A percentile compares a stretch with the other conserved stretches of the same genome.
These are phyloP conservation scores for Kodamaea jinghongensis DNA, from an alignment of 805 yeast genomes.

Conservation along the genomic window DNA sequence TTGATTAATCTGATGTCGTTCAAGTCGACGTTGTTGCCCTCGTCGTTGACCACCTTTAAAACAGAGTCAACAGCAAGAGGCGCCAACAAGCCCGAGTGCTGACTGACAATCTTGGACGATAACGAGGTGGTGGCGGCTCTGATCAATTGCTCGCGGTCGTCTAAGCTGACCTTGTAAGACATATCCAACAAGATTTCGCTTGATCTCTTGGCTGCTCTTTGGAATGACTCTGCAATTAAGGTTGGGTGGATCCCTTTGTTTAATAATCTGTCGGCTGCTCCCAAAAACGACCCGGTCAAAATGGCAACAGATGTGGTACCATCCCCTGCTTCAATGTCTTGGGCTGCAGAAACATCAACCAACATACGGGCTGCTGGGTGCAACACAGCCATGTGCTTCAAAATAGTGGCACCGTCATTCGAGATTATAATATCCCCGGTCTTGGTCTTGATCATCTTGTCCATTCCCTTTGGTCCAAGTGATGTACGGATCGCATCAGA, in stretches of 20 bases:
- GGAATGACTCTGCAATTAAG: constrained; percentile 89
- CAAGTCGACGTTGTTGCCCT: constrained; percentile 71
- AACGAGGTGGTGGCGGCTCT: constrained; percentile 94
- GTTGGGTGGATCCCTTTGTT: constrained; percentile 95
- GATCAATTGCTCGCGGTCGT: constrained; percentile 77
- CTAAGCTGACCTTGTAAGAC: constrained; percentile 76
- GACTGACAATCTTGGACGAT: constrained; percentile 93
- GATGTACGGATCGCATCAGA: constrained; percentile 95
- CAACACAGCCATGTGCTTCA: constrained; percentile 95
- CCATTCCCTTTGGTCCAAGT: constrained; percentile 99
- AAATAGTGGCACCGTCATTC: constrained; percentile 96
- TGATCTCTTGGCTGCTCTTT: constrained; percentile 79
- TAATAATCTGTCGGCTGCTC: constrained; percentile 90
- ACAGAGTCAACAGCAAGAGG: constrained; percentile 96
- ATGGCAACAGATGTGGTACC: constrained; percentile 98
- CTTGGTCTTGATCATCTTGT: constrained; percentile 95
- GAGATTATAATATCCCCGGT: constrained; percentile 91
- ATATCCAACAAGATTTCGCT: constrained; percentile 79
- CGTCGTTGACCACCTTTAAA: constrained; percentile 64
- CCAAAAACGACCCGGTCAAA: constrained; percentile 87
- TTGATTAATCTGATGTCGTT: constrained; percentile 86
- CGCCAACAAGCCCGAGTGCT: constrained; percentile 78
- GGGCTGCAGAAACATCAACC: constrained; percentile 96
- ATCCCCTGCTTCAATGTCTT: constrained; percentile 99
- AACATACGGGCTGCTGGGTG: constrained; percentile 98